Base-by-base conservation (phyloP, 2,329 filamentous ascomycete species). In the Epichloe amarillans region DNA sequence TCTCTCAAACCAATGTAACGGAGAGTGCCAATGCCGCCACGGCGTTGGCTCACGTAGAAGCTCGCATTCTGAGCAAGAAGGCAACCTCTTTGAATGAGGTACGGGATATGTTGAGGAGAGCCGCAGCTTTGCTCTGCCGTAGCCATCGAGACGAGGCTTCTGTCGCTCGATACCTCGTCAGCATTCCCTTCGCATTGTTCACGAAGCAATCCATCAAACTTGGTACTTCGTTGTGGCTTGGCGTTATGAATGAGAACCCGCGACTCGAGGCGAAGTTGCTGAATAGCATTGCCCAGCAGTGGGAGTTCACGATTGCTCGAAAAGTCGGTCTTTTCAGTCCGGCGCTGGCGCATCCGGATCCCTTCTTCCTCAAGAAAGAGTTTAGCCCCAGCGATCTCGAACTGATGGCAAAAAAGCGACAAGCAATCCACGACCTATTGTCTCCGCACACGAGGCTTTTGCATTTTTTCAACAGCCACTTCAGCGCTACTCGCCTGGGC, bases 121-220 rank as follows among this genome's bases (percentile, higher is more conserved):
- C 91, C 23, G 90, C 93, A 36, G 86, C 88, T 30, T 71, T 97
- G 15, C 76, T 98, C 5, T 97, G 90, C 65, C 82, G 86, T 50
- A 84, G 81, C 56, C 78, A 82, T 54, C 79, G 78, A 43, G 84
- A 89, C 54, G 84, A 90, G 62, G 84, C 84, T 51, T 80, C 85
- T 1, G 83, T 96, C 51, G 82, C 88, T 12, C 86, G 91, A 61
- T 85, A 94, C 61, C 76, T 99, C 15, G 91, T 99, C 55, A 84
- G 81, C 57, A 93, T 98, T 54, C 94, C 93, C 0, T 98, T 98
- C 66, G 79, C 81, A 40, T 80, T 95, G 45, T 97, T 98, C 64
- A 94, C 86, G 5, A 95, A 95, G 64, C 86, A 95, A 61, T 93
- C 90, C 2, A 93, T 98, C 64, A 95, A 95, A 63, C 80, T 97